Evolutionary conservation across 805 yeast species (phyloP), one percentile per base, ranked within the genome.

Genomic region (Pichia sporocuriosa): DNA sequence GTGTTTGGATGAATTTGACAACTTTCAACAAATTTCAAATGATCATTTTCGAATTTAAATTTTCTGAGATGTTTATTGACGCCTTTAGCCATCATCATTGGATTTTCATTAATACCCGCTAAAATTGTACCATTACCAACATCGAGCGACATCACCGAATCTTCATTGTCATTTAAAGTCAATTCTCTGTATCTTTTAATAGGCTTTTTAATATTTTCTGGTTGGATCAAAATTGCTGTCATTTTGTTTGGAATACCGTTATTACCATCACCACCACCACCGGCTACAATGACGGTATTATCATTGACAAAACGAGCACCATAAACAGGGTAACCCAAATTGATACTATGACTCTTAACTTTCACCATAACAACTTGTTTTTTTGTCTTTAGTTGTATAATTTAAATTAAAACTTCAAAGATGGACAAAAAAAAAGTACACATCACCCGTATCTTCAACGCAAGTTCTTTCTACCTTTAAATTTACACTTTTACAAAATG

Each of bases 211-310:
- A 62, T 57, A 42, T 70, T 69, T 26, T 68, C 68, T 40, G 81
- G 77, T 52, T 77, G 73, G 35, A 84, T 68, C 35, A 73, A 62
- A 32, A 83, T 59, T 2, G 82, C 81, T 4, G 88, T 77, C 47
- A 90, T 66, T 58, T 84, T 86, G 62, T 90, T 90, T 31, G 89
- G 84, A 42, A 87, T 79, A 24, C 95, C 96, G 54, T 86, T 82
- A 55, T 79, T 80, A 9, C 95, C 95, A 59, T 86, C 95, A 21
- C 97, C 97, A 24, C 97, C 97, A 34, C 98, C 98, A 32, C 98
- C 98, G 3, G 87, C 79, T 23, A 82, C 82, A 37, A 88, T 60
- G 22, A 89, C 59, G 1, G 79, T 73, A 46, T 68, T 63, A 48
- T 79, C 72, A 50, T 74, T 69, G 34, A 80, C 67, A 57, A 86